A percentile compares a stretch with the other conserved stretches of the same genome.
Evolutionary conservation across 176 grass and related monocot genomes (phyloP).

Genomic region (Carex cristatella): DNA sequence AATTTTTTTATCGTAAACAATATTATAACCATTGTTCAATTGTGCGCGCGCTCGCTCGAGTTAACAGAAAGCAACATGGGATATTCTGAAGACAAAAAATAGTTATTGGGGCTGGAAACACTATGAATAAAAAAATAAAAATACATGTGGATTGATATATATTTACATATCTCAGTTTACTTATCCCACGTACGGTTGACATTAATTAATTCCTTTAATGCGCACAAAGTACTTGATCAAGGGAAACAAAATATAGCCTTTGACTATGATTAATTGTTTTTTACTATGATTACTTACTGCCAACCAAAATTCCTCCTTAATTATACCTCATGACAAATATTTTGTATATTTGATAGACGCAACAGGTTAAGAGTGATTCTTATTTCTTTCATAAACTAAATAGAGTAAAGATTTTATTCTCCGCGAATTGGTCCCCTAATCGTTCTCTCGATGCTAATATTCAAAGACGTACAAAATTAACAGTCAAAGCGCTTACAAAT

Average conservation of each 20-base stretch:
- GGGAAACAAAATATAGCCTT: not conserved
- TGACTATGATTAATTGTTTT: not conserved
- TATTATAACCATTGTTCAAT: not conserved
- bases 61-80: not conserved
- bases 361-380: not conserved
- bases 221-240: not conserved
- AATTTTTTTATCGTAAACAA: not conserved
- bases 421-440: no score
- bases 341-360: not conserved
- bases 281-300: not conserved
- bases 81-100: not conserved
- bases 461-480: no score
- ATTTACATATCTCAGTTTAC: not conserved
- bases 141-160: not conserved
- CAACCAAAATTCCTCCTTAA: not conserved
- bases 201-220: not conserved
- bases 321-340: not conserved
- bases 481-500: no score
- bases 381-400: not conserved
- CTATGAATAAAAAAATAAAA: conserved; percentile 4
- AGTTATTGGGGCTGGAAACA: not conserved
- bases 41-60: not conserved
- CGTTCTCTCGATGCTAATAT: no score
- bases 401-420: no score
- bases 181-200: not conserved